phyloP scores from a whole-genome alignment of 2,329 filamentous ascomycete species.

The Drechslerella dactyloides region DNA sequence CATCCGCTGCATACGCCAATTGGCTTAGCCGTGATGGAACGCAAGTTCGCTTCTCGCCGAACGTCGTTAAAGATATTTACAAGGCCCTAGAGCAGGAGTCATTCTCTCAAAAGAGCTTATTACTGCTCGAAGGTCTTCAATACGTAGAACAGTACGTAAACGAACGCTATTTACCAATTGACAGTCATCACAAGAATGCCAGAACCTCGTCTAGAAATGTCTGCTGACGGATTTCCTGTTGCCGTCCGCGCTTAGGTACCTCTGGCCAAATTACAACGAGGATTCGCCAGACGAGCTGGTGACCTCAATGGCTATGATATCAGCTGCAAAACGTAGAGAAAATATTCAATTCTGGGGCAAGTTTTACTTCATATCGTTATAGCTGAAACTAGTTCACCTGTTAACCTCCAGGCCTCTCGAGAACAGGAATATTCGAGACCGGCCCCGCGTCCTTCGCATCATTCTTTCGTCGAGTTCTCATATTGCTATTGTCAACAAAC shows the following conservation, averaged over 20 bases:
- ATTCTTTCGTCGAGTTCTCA: constrained; percentile 86
- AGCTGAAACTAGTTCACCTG: not conserved
- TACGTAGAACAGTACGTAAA: constrained; percentile 75
- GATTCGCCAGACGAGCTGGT: constrained; percentile 91
- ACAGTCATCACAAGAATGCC: constrained; percentile 2
- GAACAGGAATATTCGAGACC: constrained; percentile 73
- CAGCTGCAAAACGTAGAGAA: constrained; percentile 87
- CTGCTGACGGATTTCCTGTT: constrained; percentile 13
- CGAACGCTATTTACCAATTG: constrained; percentile 3
- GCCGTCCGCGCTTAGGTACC: constrained; percentile 66
- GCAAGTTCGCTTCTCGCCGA: constrained; percentile 72
- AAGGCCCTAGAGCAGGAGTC: constrained; percentile 80
- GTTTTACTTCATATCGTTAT: constrained; percentile 53
- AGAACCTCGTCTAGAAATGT: not conserved
- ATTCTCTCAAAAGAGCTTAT: constrained; percentile 77
- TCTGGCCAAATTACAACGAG: constrained; percentile 92
- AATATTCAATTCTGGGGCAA: constrained; percentile 84
- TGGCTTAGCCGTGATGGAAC: constrained; percentile 71
- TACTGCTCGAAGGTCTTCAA: constrained; percentile 87
- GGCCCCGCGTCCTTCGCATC: constrained; percentile 81
- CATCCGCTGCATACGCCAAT: constrained; percentile 78
- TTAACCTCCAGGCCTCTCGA: not conserved
- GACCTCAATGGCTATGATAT: constrained; percentile 80
- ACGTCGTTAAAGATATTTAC: constrained; percentile 88
- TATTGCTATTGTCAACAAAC: constrained; percentile 77